A percentile compares a stretch with the other conserved stretches of the same genome.
These are phyloP conservation scores for Megacollybia marginata DNA, from an alignment of 768 basidiomycete genomes.

Conservation along the genomic window DNA sequence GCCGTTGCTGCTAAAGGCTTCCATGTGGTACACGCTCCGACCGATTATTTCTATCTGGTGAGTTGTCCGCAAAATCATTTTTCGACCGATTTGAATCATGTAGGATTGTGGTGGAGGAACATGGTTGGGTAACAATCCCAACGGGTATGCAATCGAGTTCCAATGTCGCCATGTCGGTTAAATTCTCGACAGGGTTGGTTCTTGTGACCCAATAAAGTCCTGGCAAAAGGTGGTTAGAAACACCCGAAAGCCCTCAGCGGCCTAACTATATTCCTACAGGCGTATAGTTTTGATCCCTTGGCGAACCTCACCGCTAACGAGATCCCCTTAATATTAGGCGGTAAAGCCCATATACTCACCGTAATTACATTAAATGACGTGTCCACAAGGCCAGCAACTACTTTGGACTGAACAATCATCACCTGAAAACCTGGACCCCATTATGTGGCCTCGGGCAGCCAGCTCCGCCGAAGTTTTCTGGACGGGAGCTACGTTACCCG, in stretches of 20 bases:
- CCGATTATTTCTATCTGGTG: slow-evolving; percentile 68
- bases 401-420: slow-evolving; percentile 46
- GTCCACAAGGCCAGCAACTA: slow-evolving; percentile 33
- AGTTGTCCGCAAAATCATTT: neutral
- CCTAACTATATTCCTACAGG: slow-evolving; percentile 10
- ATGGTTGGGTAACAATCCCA: slow-evolving; percentile 44
- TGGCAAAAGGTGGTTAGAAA: slow-evolving; percentile 55
- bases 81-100: neutral
- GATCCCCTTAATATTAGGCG: slow-evolving; percentile 41
- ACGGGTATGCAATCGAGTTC: slow-evolving; percentile 19
- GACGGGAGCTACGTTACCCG: slow-evolving; percentile 32
- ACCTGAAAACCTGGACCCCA: slow-evolving; percentile 38
- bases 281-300: slow-evolving; percentile 68
- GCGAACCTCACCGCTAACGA: slow-evolving; percentile 33
- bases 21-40: slow-evolving; percentile 59
- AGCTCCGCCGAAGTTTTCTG: slow-evolving; percentile 48
- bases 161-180: too few relatives aligned
- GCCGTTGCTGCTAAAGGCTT: slow-evolving; percentile 55
- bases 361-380: slow-evolving; percentile 64
- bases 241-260: neutral
- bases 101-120: slow-evolving; percentile 64
- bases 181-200: slow-evolving; percentile 26
- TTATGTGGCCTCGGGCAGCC: slow-evolving; percentile 41
- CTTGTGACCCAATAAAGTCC: slow-evolving; percentile 76
- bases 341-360: slow-evolving; percentile 25